A percentile compares a stretch with the other conserved stretches of the same genome.
Evolutionary conservation across 2,329 filamentous ascomycete species (phyloP).

Genomic region (Ilyonectria sp.): DNA sequence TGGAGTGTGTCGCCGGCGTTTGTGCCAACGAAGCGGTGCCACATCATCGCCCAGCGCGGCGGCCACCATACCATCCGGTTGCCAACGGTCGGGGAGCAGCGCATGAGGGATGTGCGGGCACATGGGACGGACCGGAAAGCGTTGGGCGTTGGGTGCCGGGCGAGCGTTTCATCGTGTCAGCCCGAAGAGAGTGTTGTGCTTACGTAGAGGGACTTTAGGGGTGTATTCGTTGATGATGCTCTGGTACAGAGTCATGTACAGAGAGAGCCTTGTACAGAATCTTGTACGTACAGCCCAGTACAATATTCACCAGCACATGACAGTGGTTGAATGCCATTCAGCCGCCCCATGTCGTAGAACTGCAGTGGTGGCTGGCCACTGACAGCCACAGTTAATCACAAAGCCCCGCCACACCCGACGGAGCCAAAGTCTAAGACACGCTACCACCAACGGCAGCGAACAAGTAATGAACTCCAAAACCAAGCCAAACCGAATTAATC

Average conservation of each 20-base stretch:
- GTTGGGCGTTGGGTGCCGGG: constrained; percentile 12
- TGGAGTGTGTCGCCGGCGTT: constrained; percentile 17
- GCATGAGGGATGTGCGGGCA: constrained; percentile 17
- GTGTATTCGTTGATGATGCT: too few species aligned
- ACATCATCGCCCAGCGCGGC: constrained; percentile 40
- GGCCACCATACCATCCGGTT: constrained; percentile 37
- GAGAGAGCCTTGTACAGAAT: neutral
- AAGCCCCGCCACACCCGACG: constrained; percentile 23
- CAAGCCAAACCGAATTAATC: constrained; percentile 1
- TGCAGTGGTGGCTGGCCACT: neutral
- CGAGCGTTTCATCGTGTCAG: constrained; percentile 18
- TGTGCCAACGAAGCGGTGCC: constrained; percentile 43
- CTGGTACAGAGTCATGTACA: too few species aligned
- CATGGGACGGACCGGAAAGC: constrained; percentile 10
- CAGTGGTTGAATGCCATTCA: neutral
- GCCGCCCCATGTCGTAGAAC: neutral
- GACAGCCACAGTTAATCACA: constrained; percentile 24
- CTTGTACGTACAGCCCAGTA: too few species aligned
- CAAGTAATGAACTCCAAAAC: neutral
- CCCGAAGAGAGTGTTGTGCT: constrained; percentile 4
- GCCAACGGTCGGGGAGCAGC: constrained; percentile 2
- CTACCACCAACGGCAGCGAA: neutral
- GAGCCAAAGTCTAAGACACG: constrained; percentile 1
- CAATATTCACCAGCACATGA: neutral
- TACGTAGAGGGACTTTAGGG: neutral